Conservation (phyloP, 345 rosid genomes). For the Noccaea caerulescens region DNA sequence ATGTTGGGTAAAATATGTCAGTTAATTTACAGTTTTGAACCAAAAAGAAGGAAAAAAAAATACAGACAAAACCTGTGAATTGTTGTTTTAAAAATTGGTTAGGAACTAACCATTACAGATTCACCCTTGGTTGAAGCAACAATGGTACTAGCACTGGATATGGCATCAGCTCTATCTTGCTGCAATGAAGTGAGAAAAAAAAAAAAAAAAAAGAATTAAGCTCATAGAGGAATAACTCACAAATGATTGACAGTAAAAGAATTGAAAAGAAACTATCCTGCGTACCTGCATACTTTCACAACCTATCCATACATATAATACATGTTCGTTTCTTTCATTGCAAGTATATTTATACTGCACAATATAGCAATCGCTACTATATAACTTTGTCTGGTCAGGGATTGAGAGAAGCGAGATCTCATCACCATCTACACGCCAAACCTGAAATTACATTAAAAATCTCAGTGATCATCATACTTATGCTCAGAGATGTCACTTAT, state of each 20-base stretch:
- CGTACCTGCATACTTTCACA: conserved; percentile 62
- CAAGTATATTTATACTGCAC: conserved; percentile 63
- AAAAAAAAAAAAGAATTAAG: not conserved
- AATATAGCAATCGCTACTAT: conserved; percentile 77
- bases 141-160: conserved; percentile 56
- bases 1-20: conserved; percentile 4
- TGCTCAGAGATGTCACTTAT: too few species aligned
- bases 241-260: conserved; percentile 2
- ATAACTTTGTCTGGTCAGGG: conserved; percentile 72
- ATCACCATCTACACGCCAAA: conserved; percentile 68
- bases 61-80: not conserved
- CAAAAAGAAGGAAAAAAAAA: conserved; percentile 7
- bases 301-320: conserved; percentile 81
- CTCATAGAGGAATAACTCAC: conserved; percentile 27
- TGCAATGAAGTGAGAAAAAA: conserved; percentile 37
- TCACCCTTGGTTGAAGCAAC: conserved; percentile 60
- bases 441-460: conserved; percentile 55
- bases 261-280: conserved; percentile 13
- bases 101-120: conserved; percentile 66
- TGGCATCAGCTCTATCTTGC: conserved; percentile 72
- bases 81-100: not conserved
- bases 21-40: not conserved
- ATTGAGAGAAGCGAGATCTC: conserved; percentile 57
- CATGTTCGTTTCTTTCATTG: conserved; percentile 57
- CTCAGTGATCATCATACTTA: too few species aligned